Base-by-base conservation (phyloP, 2,329 filamentous ascomycete species). In the Xylariaceae sp. region DNA sequence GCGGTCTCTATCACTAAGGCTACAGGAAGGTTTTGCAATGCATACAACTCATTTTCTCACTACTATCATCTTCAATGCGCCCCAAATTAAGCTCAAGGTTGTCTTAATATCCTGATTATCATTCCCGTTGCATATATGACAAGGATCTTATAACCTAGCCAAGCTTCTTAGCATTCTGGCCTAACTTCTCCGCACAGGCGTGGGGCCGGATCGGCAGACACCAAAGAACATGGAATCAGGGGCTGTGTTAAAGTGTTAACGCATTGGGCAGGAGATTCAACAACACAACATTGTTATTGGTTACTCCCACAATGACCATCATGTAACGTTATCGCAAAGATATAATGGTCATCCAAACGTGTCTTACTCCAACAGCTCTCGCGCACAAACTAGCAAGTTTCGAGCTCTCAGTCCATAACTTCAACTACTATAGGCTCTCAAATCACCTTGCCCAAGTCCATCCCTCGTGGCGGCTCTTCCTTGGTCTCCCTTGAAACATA, bases 241-340 rank as follows among this genome's bases (percentile, higher is more conserved):
- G 32, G 23, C 21, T 40, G n/a, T 24, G 20, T 13, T 16, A 32
- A 9, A 27, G 15, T 35, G 23, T 51, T 24, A 46, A 57, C 50
- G 23, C 44, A 42, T 57, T 24, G 39, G 52, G 53, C 53, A 53
- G 51, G 49, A 55, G 52, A 56, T 43, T 27, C 13, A 37, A 33
- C 37, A 47, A 50, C 16, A 30, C 24, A 23, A 10, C 36, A 39
- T 50, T 33, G 36, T 29, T 15, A 53, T 48, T 44, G 49, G 56
- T 36, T 35, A 30, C 32, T 20, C 5, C 13, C 35, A 44, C 35
- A 39, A n/a, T 36, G 15, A 27, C 23, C 35, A 18, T 44, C 37
- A 33, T 51, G 42, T 35, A 35, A 23, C 33, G 27, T 44, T 46
- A 24, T 37, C 30, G 11, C 21, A 15, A 36, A 41, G 20, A 8